Base-by-base conservation (phyloP, 495 filamentous ascomycete species). In the Penicillium antarcticum region DNA sequence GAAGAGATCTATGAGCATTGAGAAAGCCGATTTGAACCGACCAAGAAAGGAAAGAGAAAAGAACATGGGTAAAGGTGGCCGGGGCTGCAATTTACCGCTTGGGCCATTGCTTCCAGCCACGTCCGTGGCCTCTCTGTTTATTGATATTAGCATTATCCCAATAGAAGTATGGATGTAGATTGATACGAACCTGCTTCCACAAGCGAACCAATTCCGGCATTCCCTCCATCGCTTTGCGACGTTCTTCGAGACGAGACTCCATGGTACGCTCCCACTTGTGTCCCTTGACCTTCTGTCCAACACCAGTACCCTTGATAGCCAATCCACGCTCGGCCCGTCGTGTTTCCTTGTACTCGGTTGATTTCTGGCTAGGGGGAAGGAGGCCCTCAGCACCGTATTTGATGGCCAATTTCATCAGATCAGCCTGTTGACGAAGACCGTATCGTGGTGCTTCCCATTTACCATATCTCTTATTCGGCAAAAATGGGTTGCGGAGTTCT, bases 251-350 rank as follows among this genome's bases (percentile, higher is more conserved):
- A 68, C 87, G 82, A 41, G 78, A 74, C 73, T 87, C 86, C 77
- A 96, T 73, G 55, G 85, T 88, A 69, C 94, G 82, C 79, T 98
- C 94, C 83, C 89, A 89, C 66, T 80, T 79, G 72, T 97, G 89
- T 62, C 94, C 94, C 84, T 96, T 97, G 57, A 96, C 91, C 67
- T 81, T 83, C 76, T 95, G 81, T n/a, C 91, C 91, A 52, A 89
- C 81, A 76, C 92, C 89, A 14, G 94, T 96, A 57, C 91, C 89
- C 80, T 88, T 94, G 55, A 96, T 84, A 38, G 82, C 74, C 58
- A 95, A 65, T 26, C 90, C 91, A 46, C 84, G 73, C 74, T 92
- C 86, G 37, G 83, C 77, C 44, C 84, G 73, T 65, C 80, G 80
- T 65, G 72, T 71, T 59, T 85, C 71, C 69, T 83, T 83, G 65